Evolutionary conservation across 805 yeast genomes (phyloP).

Genomic region (Metschnikowia henanensis): DNA sequence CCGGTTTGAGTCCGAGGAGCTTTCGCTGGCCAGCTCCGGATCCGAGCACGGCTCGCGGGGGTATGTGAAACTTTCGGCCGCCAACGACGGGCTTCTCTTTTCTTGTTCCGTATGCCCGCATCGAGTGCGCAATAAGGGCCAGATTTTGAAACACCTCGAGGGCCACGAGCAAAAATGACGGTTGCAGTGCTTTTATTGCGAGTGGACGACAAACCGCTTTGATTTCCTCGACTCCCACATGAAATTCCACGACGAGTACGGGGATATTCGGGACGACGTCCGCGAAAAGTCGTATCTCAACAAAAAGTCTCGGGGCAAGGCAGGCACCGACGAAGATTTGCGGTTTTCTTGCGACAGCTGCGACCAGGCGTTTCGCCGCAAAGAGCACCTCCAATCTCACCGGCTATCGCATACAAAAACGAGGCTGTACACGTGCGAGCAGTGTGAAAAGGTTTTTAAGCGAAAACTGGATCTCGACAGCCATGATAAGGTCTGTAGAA

Average conservation of each 20-base stretch:
- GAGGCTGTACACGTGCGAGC: neutral
- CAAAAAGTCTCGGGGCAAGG: neutral
- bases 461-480: neutral
- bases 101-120: neutral
- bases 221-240: constrained; percentile 4
- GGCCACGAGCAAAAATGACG: neutral
- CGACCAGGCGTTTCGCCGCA: neutral
- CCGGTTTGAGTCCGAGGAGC: too few species aligned
- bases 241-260: neutral
- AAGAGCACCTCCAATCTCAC: constrained; percentile 5
- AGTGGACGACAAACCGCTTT: constrained; percentile 4
- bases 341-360: constrained; percentile 1
- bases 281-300: neutral
- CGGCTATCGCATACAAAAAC: neutral
- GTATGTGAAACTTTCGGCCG: neutral
- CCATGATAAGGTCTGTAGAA: neutral
- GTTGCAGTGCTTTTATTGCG: constrained; percentile 2
- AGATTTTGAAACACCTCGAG: neutral
- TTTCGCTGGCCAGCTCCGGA: too few species aligned
- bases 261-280: neutral
- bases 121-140: neutral
- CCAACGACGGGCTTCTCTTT: neutral
- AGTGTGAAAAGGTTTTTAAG: constrained; percentile 1
- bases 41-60: too few species aligned
- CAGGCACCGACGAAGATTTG: neutral